Evolutionary conservation across 768 basidiomycete species (phyloP).

Genomic region (Clitopilus passeckerianus): DNA sequence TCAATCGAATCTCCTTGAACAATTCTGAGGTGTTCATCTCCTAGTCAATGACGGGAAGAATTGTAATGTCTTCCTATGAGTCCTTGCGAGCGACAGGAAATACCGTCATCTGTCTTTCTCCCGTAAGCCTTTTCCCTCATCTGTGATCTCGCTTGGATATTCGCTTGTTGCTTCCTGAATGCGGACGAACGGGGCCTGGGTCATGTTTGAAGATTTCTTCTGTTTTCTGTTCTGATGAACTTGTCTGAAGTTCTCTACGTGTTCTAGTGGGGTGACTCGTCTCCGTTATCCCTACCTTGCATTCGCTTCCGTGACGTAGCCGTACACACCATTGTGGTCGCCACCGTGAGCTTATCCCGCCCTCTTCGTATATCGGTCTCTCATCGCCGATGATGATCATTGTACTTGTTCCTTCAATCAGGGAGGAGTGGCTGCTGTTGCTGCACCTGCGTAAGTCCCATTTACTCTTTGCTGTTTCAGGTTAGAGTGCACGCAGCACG

Average conservation of each 20-base stretch:
- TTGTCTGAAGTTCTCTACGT: too few species aligned
- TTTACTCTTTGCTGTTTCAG: neutral
- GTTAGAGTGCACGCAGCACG: neutral
- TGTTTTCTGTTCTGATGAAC: too few species aligned
- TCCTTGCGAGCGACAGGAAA: slow-evolving; percentile 55
- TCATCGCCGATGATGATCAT: slow-evolving; percentile 2
- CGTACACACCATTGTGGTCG: slow-evolving; percentile 55
- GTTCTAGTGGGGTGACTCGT: slow-evolving; percentile 58
- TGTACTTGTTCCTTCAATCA: slow-evolving; percentile 9
- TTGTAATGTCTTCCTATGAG: slow-evolving; percentile 63
- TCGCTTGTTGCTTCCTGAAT: too few species aligned
- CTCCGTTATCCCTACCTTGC: slow-evolving; percentile 57
- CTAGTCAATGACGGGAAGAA: slow-evolving; percentile 57
- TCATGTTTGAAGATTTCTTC: too few species aligned
- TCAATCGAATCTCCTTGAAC: too few species aligned
- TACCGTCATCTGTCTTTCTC: slow-evolving; percentile 55
- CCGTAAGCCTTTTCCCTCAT: slow-evolving; percentile 29
- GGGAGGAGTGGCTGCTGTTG: slow-evolving; percentile 38
- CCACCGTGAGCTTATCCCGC: slow-evolving; percentile 39
- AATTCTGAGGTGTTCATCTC: neutral
- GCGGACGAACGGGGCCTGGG: too few species aligned
- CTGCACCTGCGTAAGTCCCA: slow-evolving; percentile 31
- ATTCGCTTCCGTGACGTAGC: slow-evolving; percentile 60
- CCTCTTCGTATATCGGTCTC: slow-evolving; percentile 5
- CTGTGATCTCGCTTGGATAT: neutral